These are phyloP conservation scores for Bromus sterilis DNA, from an alignment of 176 grass and related monocot genomes.

Conservation along the genomic window DNA sequence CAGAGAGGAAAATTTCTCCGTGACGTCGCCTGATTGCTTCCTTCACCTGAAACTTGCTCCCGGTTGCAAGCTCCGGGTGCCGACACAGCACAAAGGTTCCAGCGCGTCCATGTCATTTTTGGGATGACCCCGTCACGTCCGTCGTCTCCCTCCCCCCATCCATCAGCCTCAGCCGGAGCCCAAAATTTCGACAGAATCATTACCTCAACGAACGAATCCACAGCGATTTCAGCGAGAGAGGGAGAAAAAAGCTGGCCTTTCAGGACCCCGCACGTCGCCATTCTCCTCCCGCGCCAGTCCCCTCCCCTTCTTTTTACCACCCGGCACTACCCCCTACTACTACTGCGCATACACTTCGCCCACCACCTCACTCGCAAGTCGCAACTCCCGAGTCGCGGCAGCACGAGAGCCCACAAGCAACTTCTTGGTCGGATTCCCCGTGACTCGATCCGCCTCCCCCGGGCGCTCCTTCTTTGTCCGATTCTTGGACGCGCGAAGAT, in stretches of 20 bases:
- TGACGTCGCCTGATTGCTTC: too few species aligned
- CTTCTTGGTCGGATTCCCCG: not conserved
- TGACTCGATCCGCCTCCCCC: conserved; percentile 8
- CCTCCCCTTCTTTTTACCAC: not conserved
- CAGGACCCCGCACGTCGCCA: not conserved
- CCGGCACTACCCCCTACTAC: too few species aligned
- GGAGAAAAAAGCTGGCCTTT: not conserved
- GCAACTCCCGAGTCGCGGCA: not conserved
- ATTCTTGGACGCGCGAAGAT: not conserved
- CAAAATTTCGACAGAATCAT: not conserved
- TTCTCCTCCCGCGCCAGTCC: not conserved
- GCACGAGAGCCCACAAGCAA: not conserved
- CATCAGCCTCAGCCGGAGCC: not conserved
- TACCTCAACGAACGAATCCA: not conserved
- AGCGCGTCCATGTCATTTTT: not conserved
- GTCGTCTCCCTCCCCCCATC: too few species aligned
- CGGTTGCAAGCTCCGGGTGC: not conserved
- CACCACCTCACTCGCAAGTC: not conserved
- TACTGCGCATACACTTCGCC: not conserved
- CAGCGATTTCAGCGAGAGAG: not conserved
- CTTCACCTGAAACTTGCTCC: not conserved
- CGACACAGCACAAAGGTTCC: not conserved
- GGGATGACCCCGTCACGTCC: not conserved
- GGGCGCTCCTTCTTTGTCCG: not conserved
- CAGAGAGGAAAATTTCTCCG: too few species aligned